Conservation (phyloP, 139 green algal genomes). For the Micromonas pusilla region DNA sequence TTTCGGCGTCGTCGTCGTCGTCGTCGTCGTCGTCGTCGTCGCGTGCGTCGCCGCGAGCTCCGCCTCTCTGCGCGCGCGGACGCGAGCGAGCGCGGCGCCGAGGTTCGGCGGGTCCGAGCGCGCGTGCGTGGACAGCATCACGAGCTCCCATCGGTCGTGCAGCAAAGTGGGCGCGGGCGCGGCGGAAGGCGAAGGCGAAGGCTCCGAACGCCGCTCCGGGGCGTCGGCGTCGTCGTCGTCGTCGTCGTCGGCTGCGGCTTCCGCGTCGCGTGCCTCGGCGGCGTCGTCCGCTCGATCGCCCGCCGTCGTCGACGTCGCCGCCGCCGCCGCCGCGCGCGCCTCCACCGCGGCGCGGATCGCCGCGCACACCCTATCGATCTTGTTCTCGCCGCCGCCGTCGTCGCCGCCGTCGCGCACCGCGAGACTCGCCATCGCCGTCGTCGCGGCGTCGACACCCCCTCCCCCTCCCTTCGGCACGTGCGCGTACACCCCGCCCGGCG, state of each 20-base stretch:
- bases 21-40: neutral
- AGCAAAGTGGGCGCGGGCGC: no score
- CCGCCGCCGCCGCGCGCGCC: neutral
- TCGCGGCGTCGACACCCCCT: no score
- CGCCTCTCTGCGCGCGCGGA: conserved; percentile 35
- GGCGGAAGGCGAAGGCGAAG: no score
- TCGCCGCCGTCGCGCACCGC: neutral
- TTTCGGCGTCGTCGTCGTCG: neutral
- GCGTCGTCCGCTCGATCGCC: neutral
- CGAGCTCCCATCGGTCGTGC: conserved; percentile 8
- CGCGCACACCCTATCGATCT: conserved; percentile 26
- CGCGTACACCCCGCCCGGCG: conserved; percentile 56
- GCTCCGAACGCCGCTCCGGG: no score
- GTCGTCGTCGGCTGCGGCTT: no score
- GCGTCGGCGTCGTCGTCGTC: no score
- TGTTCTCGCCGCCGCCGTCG: neutral
- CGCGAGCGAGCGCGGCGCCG: conserved; percentile 55
- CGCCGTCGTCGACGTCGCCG: no score
- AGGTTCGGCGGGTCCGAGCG: conserved; percentile 49
- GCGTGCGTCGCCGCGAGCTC: conserved; percentile 17
- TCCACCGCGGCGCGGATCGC: conserved; percentile 43
- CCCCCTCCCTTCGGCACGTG: no score
- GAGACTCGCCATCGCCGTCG: no score
- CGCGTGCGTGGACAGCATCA: conserved; percentile 34
- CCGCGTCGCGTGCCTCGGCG: no score